phyloP scores from a whole-genome alignment of 164 flowering plant species.

The Akebia trifoliata region DNA sequence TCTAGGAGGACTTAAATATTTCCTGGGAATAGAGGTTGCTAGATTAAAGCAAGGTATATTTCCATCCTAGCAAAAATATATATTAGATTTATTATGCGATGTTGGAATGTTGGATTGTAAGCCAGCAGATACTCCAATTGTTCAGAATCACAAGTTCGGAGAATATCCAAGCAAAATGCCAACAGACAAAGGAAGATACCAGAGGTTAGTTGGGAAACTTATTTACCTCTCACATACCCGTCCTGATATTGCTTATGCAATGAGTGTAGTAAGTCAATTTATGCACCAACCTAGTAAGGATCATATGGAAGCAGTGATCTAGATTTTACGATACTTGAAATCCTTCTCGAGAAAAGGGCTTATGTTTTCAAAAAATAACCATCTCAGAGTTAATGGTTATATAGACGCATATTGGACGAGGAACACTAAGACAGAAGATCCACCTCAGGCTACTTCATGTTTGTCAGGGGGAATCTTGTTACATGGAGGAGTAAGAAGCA shows the following conservation, averaged over 20 bases:
- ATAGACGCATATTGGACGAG: neutral
- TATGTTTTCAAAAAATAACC: neutral
- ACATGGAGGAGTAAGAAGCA: neutral
- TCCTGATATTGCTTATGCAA: neutral
- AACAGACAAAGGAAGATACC: neutral
- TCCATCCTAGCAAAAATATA: neutral
- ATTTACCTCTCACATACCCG: neutral
- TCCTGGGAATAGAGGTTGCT: neutral
- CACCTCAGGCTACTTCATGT: no score
- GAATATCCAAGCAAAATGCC: neutral
- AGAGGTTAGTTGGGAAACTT: neutral
- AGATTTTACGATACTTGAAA: neutral
- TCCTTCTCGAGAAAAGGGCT: neutral
- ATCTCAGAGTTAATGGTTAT: neutral
- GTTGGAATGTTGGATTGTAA: neutral
- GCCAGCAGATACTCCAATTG: neutral
- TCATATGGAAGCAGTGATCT: neutral
- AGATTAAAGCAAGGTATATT: neutral
- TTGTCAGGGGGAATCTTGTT: neutral
- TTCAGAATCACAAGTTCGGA: neutral
- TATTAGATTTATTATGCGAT: neutral
- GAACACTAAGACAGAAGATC: neutral
- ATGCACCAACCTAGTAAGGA: neutral
- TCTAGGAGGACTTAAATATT: neutral
- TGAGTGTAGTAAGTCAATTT: neutral